Conservation (phyloP, 306 rosid species). For the Trifolium fragiferum region DNA sequence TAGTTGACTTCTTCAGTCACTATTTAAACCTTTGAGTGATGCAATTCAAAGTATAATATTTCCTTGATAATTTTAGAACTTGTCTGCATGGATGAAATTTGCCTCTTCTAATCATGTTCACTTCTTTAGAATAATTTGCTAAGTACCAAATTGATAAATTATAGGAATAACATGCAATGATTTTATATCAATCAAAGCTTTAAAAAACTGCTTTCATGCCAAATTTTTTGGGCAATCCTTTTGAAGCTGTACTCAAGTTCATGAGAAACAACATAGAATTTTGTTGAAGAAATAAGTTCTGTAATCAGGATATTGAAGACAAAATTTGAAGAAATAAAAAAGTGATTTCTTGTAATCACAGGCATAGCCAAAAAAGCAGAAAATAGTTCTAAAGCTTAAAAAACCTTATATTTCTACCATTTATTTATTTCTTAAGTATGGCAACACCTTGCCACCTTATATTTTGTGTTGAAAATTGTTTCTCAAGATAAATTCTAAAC, state of each 20-base stretch:
- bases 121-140: too few relatives aligned
- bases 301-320: not conserved
- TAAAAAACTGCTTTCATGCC: not conserved
- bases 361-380: too few relatives aligned
- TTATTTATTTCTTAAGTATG: not conserved
- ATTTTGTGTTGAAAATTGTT: slow-evolving; percentile 12
- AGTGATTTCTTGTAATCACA: too few relatives aligned
- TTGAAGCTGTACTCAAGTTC: too few relatives aligned
- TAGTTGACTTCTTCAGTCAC: not conserved
- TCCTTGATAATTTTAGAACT: not conserved
- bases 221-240: too few relatives aligned
- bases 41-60: not conserved
- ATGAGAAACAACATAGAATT: too few relatives aligned
- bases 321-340: too few relatives aligned
- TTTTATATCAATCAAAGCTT: too few relatives aligned
- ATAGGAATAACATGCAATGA: too few relatives aligned
- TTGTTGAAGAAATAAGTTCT: too few relatives aligned
- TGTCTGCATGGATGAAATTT: not conserved
- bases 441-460: slow-evolving; percentile 25
- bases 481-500: too few relatives aligned
- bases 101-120: not conserved
- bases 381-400: not conserved
- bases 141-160: too few relatives aligned
- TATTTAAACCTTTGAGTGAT: not conserved
- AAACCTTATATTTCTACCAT: slow-evolving; percentile 10